Percentiles rank a stretch among this genome's conserved stretches.
Conservation (phyloP, 306 rosid genomes). For the Pyrus pyrifolia region DNA sequence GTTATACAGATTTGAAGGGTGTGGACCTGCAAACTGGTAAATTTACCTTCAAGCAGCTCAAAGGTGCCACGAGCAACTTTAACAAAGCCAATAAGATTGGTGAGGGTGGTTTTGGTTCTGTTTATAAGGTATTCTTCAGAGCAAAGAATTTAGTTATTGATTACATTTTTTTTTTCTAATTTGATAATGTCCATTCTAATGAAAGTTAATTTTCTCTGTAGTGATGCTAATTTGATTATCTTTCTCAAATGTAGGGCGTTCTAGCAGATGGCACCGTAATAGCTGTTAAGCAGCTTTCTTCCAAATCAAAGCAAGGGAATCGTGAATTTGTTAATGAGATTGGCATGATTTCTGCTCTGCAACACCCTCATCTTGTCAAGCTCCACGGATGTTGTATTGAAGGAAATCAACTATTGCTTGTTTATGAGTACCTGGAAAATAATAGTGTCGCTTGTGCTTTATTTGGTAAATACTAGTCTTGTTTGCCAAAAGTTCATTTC, state of each 20-base stretch:
- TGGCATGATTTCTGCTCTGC: too few relatives aligned
- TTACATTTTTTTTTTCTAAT: neutral
- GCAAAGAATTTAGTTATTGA: neutral
- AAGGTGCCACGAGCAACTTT: slow-evolving; percentile 36
- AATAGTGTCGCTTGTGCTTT: slow-evolving; percentile 49
- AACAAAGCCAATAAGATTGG: slow-evolving; percentile 32
- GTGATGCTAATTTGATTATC: neutral
- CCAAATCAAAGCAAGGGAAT: too few relatives aligned
- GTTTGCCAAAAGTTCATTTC: neutral
- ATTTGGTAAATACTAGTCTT: slow-evolving; percentile 23
- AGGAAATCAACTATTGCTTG: too few relatives aligned
- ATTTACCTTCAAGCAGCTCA: slow-evolving; percentile 36
- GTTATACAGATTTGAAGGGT: slow-evolving; percentile 16
- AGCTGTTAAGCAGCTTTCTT: slow-evolving; percentile 31
- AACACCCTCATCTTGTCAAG: too few relatives aligned
- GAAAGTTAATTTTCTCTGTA: neutral
- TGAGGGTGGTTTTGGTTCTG: slow-evolving; percentile 50
- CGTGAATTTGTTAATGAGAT: too few relatives aligned
- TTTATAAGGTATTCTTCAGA: slow-evolving; percentile 26
- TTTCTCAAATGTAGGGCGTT: slow-evolving; percentile 32
- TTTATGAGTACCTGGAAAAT: slow-evolving; percentile 3
- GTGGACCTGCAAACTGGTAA: slow-evolving; percentile 22
- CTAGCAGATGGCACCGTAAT: slow-evolving; percentile 31
- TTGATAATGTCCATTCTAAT: too few relatives aligned
- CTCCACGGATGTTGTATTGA: too few relatives aligned